Evolutionary conservation across 768 basidiomycete species (phyloP).

Genomic region (Hortiboletus flavorubellus): DNA sequence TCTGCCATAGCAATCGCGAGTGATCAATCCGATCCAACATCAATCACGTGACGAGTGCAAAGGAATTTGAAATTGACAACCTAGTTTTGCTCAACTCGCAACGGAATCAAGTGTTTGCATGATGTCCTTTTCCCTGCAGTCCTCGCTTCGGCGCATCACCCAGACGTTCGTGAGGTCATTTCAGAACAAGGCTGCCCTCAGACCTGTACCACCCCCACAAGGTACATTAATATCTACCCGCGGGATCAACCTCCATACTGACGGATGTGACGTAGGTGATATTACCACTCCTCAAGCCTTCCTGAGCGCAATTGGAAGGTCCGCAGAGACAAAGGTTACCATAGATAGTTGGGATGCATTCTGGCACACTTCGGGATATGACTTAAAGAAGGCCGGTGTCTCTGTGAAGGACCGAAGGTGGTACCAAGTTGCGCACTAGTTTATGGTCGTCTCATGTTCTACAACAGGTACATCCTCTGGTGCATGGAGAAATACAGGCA

Average conservation of each 20-base stretch:
- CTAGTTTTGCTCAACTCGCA: background rate
- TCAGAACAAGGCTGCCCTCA: slow-evolving; percentile 29
- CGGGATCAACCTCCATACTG: background rate
- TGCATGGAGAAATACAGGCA: slow-evolving; percentile 76
- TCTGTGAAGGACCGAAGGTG: slow-evolving; percentile 69
- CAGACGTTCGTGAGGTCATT: slow-evolving; percentile 27
- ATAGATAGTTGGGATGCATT: slow-evolving; percentile 69
- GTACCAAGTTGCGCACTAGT: slow-evolving; percentile 18
- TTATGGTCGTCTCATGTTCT: slow-evolving; percentile 5
- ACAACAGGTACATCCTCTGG: slow-evolving; percentile 80
- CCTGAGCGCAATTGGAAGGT: slow-evolving; percentile 71
- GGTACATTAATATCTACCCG: slow-evolving; percentile 9
- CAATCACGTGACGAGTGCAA: slow-evolving; percentile 19
- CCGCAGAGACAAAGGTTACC: slow-evolving; percentile 59
- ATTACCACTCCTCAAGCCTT: slow-evolving; percentile 61
- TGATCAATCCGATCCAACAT: no score
- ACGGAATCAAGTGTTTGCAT: background rate
- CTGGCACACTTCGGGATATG: slow-evolving; percentile 56
- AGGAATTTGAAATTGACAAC: slow-evolving; percentile 6
- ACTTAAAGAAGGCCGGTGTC: slow-evolving; percentile 64
- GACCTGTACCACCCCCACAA: slow-evolving; percentile 22
- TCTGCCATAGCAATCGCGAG: no score
- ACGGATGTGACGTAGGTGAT: slow-evolving; percentile 35
- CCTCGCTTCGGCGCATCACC: slow-evolving; percentile 16
- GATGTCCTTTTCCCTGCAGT: slow-evolving; percentile 24